Base-by-base conservation (phyloP, 1,284 basidiomycete species). In the Sporisorium scitamineum region DNA sequence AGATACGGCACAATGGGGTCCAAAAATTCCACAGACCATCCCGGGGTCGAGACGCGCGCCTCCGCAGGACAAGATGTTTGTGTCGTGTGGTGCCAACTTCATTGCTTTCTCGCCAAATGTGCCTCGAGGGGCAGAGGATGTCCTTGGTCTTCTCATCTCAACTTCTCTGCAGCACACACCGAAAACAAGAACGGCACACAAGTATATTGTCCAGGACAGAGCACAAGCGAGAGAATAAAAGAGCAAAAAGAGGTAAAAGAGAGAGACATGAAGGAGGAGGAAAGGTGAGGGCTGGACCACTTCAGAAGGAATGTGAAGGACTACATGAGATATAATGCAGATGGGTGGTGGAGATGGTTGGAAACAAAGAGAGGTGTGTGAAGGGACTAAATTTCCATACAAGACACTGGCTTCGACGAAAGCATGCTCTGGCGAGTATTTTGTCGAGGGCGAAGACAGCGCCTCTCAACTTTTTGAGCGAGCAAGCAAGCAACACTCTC, bases 181-280 rank as follows among this genome's bases (percentile, higher is more conserved):
- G 7, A 29, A 14, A 32, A 10, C 50, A 13, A 26, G 13, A 18
- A 20, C 16, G n/a, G 55, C n/a, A 29, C 27, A 27, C 16, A 48
- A 18, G 32, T 57, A 32, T 37, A 57, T 57, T 57, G 55, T 57
- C 55, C 55, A 57, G 45, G 45, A 37, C 42, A 29, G 31, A 48
- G 16, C 47, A 26, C 55, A 48, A 57, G 45, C 55, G 45, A 48
- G 45, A 50, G 27, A 32, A 32, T 31, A 50, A 32, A 50, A 50
- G 20, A 50, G 48, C 29, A 32, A 57, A 44, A 47, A 48, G 4
- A n/a, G 13, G 20, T 26, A 24, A 34, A 55, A 48, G 16, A 50
- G 60, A 31, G 44, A 48, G 51, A 18, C 27, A 24, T 7, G 10
- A 32, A 20, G 3, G 4, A 41, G 14, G 18, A 44, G 24, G 26